Percentiles rank a stretch among this genome's conserved stretches.
Evolutionary conservation across 2,329 filamentous ascomycete genomes (phyloP).

Genomic region (Colletotrichum siamense): DNA sequence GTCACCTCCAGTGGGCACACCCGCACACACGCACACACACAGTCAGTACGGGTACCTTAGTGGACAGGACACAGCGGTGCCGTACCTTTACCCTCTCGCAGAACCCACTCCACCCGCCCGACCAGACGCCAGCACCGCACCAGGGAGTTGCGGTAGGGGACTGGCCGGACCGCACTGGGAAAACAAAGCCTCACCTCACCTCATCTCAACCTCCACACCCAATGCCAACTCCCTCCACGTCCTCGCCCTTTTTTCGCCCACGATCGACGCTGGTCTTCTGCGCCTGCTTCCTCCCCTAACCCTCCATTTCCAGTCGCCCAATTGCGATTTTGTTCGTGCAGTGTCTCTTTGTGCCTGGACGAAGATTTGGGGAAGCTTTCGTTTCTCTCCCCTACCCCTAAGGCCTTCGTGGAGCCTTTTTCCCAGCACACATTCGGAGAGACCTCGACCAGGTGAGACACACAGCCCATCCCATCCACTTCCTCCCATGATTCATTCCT

Average conservation of each 20-base stretch:
- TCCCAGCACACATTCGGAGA: neutral
- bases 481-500: conserved; percentile 1
- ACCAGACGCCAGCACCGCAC: neutral
- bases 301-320: conserved; percentile 40
- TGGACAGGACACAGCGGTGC: neutral
- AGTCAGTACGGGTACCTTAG: neutral
- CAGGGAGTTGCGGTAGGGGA: conserved; percentile 6
- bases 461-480: conserved; percentile 8
- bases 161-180: conserved; percentile 24
- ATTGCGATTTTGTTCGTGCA: conserved; percentile 41
- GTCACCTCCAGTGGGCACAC: neutral
- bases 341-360: conserved; percentile 7
- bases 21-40: neutral
- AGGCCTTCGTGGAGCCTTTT: conserved; percentile 6
- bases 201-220: conserved; percentile 33
- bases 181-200: conserved; percentile 47
- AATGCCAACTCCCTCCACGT: conserved; percentile 29
- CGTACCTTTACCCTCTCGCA: neutral
- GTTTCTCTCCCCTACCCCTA: conserved; percentile 8
- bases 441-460: conserved; percentile 20
- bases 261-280: conserved; percentile 27
- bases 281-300: conserved; percentile 25
- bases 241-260: conserved; percentile 31
- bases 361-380: conserved; percentile 15
- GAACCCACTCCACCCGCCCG: neutral